These are phyloP conservation scores for Mycosphaerella sp. DNA, from an alignment of 2,329 filamentous ascomycete genomes.

Conservation along the genomic window DNA sequence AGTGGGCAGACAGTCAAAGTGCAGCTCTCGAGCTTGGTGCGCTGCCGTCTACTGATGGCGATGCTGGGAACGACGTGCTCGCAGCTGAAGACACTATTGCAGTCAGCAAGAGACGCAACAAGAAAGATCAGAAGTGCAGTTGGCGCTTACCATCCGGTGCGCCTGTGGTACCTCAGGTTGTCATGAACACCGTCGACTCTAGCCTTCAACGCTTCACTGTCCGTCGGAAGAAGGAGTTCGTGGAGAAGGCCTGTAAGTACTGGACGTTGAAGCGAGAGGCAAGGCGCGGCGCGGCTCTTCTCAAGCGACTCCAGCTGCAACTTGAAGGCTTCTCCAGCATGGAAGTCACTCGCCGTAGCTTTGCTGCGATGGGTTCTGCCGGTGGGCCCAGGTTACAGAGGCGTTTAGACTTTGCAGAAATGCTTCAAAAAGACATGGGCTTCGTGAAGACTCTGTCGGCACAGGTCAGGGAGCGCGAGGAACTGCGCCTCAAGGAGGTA, in stretches of 20 bases:
- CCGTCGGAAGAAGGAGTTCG: conserved; percentile 83
- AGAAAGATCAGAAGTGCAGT: conserved; percentile 57
- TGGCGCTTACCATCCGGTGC: conserved; percentile 95
- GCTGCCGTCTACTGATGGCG: conserved; percentile 44
- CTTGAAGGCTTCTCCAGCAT: conserved; percentile 96
- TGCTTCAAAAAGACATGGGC: conserved; percentile 68
- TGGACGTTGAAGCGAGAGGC: conserved; percentile 97
- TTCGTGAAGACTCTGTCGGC: conserved; percentile 65
- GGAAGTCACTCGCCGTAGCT: conserved; percentile 92
- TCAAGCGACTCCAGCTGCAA: conserved; percentile 89
- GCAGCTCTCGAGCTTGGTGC: conserved; percentile 76
- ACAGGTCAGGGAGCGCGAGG: conserved; percentile 68
- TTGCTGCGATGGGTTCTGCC: conserved; percentile 84
- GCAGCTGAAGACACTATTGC: conserved; percentile 49
- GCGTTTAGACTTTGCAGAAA: conserved; percentile 81
- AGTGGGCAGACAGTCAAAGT: conserved; percentile 87
- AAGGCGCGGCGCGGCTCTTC: conserved; percentile 77
- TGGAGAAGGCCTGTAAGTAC: conserved; percentile 89
- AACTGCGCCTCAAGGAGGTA: conserved; percentile 67
- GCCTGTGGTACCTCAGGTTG: conserved; percentile 82
- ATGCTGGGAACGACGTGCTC: conserved; percentile 38
- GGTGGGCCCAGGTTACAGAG: conserved; percentile 71
- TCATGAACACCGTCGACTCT: conserved; percentile 78
- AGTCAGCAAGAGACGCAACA: conserved; percentile 55
- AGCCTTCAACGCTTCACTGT: conserved; percentile 78